Evolutionary conservation across 2,329 filamentous ascomycete genomes (phyloP).

Genomic region (Colletotrichum endophyticum): DNA sequence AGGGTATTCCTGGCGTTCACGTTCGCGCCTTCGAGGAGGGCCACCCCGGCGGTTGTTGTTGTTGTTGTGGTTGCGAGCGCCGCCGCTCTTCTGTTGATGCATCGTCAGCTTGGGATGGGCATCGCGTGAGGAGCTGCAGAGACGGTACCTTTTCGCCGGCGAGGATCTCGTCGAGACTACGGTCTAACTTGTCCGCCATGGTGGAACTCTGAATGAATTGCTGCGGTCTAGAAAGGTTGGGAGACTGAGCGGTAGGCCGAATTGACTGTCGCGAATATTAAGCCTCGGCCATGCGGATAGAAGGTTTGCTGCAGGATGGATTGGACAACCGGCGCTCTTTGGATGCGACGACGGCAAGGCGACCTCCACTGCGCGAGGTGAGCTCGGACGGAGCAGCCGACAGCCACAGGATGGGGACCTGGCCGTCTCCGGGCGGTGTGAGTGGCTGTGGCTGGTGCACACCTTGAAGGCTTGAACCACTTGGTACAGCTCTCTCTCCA

Average conservation of each 20-base stretch:
- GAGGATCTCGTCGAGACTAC: conserved; percentile 62
- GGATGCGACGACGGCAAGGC: not conserved
- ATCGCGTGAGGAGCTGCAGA: conserved; percentile 27
- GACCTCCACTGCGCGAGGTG: not conserved
- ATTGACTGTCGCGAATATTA: not conserved
- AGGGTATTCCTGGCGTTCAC: conserved; percentile 57
- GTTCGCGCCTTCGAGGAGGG: conserved; percentile 26
- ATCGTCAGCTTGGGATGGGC: not conserved
- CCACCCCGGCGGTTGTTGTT: conserved; percentile 23
- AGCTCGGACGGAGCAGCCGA: not conserved
- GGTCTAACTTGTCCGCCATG: conserved; percentile 53
- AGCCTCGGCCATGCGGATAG: not conserved
- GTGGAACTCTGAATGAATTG: not conserved
- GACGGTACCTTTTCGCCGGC: conserved; percentile 47
- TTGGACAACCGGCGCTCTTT: not conserved
- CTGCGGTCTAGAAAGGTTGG: not conserved
- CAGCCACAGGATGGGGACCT: not conserved
- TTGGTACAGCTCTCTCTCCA: not conserved
- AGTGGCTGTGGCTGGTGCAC: not conserved
- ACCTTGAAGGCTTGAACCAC: not conserved
- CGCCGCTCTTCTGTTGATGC: conserved; percentile 28
- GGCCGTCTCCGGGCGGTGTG: not conserved
- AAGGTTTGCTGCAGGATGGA: conserved; percentile 4
- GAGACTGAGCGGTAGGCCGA: not conserved
- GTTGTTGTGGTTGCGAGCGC: conserved; percentile 35